Conservation (phyloP, 2,329 filamentous ascomycete species). For the Dactylellina leptospora region DNA sequence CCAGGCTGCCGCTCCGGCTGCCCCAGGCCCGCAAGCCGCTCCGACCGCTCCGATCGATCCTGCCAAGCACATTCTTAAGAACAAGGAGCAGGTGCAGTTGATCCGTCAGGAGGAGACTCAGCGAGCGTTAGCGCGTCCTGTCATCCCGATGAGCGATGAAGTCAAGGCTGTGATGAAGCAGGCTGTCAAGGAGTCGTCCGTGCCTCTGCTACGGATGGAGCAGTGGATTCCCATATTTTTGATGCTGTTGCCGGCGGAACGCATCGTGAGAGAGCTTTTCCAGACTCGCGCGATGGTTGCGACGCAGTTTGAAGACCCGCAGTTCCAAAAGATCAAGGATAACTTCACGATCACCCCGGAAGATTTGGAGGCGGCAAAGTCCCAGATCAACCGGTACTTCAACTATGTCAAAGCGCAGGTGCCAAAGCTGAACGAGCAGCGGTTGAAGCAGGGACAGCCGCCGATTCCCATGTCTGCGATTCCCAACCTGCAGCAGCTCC, state of each 20-base stretch:
- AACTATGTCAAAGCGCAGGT: constrained; percentile 48
- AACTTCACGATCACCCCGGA: constrained; percentile 48
- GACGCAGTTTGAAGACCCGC: constrained; percentile 42
- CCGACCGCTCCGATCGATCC: constrained; percentile 28
- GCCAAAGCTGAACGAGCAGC: constrained; percentile 42
- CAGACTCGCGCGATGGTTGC: constrained; percentile 34
- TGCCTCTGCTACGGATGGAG: constrained; percentile 32
- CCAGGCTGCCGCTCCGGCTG: not conserved
- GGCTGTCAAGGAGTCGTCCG: constrained; percentile 25
- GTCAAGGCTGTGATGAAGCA: constrained; percentile 35
- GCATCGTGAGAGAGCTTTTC: constrained; percentile 36
- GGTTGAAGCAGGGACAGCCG: constrained; percentile 28
- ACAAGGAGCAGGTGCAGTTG: constrained; percentile 40
- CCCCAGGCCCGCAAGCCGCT: constrained; percentile 10
- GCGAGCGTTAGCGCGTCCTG: constrained; percentile 27
- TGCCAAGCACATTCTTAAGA: constrained; percentile 34
- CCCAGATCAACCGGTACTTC: constrained; percentile 43
- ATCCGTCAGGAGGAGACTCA: constrained; percentile 41
- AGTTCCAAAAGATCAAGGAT: constrained; percentile 38
- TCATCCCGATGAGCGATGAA: constrained; percentile 47
- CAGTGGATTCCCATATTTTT: constrained; percentile 51
- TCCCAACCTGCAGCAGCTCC: constrained; percentile 21
- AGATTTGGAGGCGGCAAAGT: constrained; percentile 39
- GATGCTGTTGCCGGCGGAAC: constrained; percentile 34
- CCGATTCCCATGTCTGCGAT: constrained; percentile 31